Base-by-base conservation (phyloP, 148 eudicot genomes). In the Fagopyrum esculentum region DNA sequence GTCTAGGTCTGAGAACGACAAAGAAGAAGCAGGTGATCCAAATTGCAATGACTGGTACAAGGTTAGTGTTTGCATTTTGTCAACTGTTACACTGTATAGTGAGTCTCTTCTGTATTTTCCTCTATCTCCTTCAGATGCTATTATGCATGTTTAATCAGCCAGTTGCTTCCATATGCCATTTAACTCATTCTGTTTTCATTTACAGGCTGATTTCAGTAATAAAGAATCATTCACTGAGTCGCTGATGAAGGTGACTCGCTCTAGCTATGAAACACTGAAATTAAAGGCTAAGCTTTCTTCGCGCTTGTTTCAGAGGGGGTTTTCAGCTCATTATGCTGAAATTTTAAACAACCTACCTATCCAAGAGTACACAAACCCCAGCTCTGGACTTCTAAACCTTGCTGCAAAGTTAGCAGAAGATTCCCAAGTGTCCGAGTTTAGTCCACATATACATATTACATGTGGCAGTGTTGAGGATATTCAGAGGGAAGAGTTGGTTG, bases 371-470 rank as follows among this genome's bases (percentile, higher is more conserved):
- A 82, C 86, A 72, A 82, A 89, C 77, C 96, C 94, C 9, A 49
- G 70, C 56, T 84, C 87, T 6, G 96, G 94, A 73, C 81, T 88
- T 77, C 81, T 89, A 55, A 95, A 92, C 76, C 76, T 95, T 76
- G 88, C 89, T 63, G 85, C 84, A 17, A 92, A 83, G 69, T 76
- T 87, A 76, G 87, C 92, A n/a, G 81, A 81, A 73, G 93, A 89
- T 71, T 73, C 81, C 8, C 80, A 80, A 35, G 89, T 76, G 69
- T 86, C 87, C 52, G 85, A 85, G 40, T 83, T 90, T 56, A 92
- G 94, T 73, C 99, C 96, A 54, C 85, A 84, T 79, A 77, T 95
- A 55, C 77, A 82, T 76, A 85, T 92, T 72, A 87, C 96, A 29
- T 89, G 82, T 80, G 94, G 96, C 64, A 78, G 86, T 74, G 80